These are phyloP conservation scores for Trichoderma breve DNA, from an alignment of 2,329 filamentous ascomycete species.

Conservation along the genomic window DNA sequence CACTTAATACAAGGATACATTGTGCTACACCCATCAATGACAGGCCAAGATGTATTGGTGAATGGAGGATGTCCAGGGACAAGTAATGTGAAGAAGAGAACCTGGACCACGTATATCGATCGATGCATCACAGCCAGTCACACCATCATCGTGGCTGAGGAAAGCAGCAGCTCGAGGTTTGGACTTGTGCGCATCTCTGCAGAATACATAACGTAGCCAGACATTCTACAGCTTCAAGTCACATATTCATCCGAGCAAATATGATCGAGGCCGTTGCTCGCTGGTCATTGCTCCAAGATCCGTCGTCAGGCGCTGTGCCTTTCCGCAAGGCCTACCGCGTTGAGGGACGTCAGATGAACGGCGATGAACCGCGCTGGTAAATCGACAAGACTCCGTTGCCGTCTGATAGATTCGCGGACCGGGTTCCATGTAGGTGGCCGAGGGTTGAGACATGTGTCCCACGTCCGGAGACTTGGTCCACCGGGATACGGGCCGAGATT, in stretches of 20 bases:
- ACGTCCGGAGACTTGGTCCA: slow-evolving; percentile 16
- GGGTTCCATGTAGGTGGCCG: slow-evolving; percentile 15
- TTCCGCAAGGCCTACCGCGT: slow-evolving; percentile 11
- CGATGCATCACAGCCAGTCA: background rate
- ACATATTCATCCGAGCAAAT: background rate
- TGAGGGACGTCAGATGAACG: background rate
- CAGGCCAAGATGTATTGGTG: background rate
- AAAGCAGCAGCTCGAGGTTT: background rate
- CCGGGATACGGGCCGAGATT: background rate
- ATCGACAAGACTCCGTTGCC: background rate
- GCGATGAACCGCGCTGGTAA: background rate
- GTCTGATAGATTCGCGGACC: background rate
- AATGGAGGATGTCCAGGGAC: slow-evolving; percentile 1
- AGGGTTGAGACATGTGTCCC: slow-evolving; percentile 20
- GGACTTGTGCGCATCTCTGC: background rate
- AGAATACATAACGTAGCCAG: background rate
- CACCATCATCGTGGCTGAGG: background rate
- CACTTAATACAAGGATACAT: background rate
- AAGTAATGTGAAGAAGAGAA: background rate
- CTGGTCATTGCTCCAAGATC: background rate
- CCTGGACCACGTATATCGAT: background rate
- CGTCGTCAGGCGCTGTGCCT: background rate
- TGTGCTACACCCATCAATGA: slow-evolving; percentile 8
- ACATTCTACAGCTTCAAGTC: background rate
- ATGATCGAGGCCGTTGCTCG: background rate